Evolutionary conservation across 2,329 filamentous ascomycete species (phyloP).

Genomic region (Fulvia fulva): DNA sequence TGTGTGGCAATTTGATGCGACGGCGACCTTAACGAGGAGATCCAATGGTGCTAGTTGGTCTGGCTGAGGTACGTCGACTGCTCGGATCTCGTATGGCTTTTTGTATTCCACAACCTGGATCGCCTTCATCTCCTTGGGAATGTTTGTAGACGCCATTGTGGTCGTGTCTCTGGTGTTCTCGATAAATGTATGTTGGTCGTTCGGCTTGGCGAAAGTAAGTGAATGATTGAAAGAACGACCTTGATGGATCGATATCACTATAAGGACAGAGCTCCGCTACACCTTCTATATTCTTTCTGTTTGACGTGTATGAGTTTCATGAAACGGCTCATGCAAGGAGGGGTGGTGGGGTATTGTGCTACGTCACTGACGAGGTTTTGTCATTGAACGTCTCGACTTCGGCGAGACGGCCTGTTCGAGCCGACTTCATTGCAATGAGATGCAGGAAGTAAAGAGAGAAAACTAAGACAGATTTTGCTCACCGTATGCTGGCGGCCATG

Average conservation of each 20-base stretch:
- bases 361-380: neutral
- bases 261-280: neutral
- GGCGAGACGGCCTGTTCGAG: no score
- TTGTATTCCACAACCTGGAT: constrained; percentile 51
- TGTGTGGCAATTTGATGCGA: constrained; percentile 60
- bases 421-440: no score
- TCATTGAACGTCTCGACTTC: neutral
- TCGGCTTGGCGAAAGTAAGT: neutral
- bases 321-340: neutral
- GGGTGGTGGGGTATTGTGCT: neutral
- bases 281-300: neutral
- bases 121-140: constrained; percentile 47
- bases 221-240: neutral
- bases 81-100: constrained; percentile 52
- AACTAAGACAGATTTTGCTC: no score
- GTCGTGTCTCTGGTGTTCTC: neutral
- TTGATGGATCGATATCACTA: neutral
- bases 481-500: no score
- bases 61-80: constrained; percentile 38
- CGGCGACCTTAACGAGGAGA: constrained; percentile 58
- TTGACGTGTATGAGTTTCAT: neutral
- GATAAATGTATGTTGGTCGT: neutral
- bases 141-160: neutral
- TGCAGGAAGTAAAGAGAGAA: no score
- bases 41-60: constrained; percentile 46